These are phyloP conservation scores for Pseudogymnoascus sp. DNA, from an alignment of 2,329 filamentous ascomycete genomes.

Conservation along the genomic window DNA sequence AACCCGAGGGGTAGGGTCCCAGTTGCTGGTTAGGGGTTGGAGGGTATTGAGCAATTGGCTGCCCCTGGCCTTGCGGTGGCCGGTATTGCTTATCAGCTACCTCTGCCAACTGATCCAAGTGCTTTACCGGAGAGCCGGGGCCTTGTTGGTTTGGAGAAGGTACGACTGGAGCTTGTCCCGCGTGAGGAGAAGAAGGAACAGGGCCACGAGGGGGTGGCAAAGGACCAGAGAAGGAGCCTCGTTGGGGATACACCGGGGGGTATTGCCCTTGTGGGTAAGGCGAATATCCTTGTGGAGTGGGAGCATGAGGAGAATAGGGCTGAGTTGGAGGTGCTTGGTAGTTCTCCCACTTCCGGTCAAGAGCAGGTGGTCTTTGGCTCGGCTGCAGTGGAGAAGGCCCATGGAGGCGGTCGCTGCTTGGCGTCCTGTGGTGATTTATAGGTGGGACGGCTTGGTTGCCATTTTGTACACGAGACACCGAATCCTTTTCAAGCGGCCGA, in stretches of 20 bases:
- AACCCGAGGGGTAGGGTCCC: not conserved
- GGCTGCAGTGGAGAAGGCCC: constrained; percentile 23
- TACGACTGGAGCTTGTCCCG: constrained; percentile 19
- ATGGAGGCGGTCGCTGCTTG: constrained; percentile 11
- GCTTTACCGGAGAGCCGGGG: constrained; percentile 20
- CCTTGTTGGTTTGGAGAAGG: constrained; percentile 21
- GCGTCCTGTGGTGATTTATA: constrained; percentile 10
- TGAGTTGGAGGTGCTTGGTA: constrained; percentile 17
- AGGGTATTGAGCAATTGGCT: constrained; percentile 17
- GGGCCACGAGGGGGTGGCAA: constrained; percentile 22
- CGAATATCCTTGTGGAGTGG: constrained; percentile 12
- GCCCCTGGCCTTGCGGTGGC: constrained; percentile 22
- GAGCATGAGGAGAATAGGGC: constrained; percentile 13
- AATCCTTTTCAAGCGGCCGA: constrained; percentile 3
- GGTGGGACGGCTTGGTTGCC: constrained; percentile 9
- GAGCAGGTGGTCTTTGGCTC: constrained; percentile 13
- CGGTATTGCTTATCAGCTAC: constrained; percentile 25
- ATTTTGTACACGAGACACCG: constrained; percentile 11
- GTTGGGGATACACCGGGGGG: constrained; percentile 4
- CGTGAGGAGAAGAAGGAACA: constrained; percentile 27
- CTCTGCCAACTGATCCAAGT: constrained; percentile 26
- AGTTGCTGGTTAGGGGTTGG: not conserved
- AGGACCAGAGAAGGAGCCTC: constrained; percentile 22
- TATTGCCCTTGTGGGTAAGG: constrained; percentile 14
- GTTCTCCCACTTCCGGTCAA: constrained; percentile 23